phyloP scores from a whole-genome alignment of 371 early-diverging fungal species.

The Lichtheimia hyalospora region DNA sequence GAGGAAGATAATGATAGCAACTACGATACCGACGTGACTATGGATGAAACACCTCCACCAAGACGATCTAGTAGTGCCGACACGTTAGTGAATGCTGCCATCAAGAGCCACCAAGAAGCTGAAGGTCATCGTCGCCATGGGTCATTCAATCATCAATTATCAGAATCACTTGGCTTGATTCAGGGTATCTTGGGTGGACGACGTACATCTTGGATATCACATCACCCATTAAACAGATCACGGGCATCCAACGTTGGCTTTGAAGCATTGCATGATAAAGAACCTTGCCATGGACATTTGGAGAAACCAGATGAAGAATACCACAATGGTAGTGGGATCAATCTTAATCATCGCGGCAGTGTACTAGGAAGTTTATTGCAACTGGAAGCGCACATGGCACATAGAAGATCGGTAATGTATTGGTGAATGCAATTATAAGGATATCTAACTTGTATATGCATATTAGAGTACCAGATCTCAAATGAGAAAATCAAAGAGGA shows the following conservation, averaged over 20 bases:
- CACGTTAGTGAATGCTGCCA: too few relatives aligned
- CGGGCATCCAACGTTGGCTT: too few relatives aligned
- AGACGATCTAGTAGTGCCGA: too few relatives aligned
- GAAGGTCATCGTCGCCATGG: not conserved
- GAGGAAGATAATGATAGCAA: too few relatives aligned
- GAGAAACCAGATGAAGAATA: not conserved
- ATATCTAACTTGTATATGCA: not conserved
- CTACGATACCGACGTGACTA: too few relatives aligned
- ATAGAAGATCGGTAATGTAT: not conserved
- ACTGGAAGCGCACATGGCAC: conserved; percentile 28
- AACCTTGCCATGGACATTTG: too few relatives aligned
- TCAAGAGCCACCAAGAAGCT: too few relatives aligned
- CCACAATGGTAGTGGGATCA: not conserved
- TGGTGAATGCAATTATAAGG: conserved; percentile 6
- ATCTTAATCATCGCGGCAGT: conserved; percentile 19
- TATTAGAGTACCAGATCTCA: too few relatives aligned
- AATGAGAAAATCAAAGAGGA: not conserved
- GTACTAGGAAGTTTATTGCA: conserved; percentile 42
- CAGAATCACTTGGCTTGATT: conserved; percentile 5
- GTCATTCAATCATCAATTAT: conserved; percentile 2
- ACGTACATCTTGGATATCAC: not conserved
- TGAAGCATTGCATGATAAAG: too few relatives aligned
- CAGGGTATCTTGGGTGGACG: not conserved
- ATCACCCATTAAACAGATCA: not conserved
- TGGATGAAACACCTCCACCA: too few relatives aligned